Percentiles rank a stretch among this genome's conserved stretches.
phyloP scores from a whole-genome alignment of 139 green algal genomes.

The Coelastrella sp. region DNA sequence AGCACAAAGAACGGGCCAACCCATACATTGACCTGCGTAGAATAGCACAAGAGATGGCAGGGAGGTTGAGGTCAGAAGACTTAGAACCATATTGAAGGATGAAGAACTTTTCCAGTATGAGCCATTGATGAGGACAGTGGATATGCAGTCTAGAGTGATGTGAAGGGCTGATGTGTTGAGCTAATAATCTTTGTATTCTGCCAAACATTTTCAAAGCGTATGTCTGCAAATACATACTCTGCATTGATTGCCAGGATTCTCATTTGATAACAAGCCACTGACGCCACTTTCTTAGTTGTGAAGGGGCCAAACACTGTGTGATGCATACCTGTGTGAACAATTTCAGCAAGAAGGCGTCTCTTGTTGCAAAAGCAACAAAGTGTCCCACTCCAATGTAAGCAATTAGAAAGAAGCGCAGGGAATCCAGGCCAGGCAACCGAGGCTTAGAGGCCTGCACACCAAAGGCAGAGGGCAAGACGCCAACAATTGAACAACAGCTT shows the following conservation, averaged over 20 bases:
- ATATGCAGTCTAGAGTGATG: too few species aligned
- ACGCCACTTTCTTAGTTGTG: too few species aligned
- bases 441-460: constrained; percentile 34
- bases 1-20: constrained; percentile 50
- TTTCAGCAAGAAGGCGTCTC: constrained; percentile 39
- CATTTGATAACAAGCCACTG: too few species aligned
- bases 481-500: background rate
- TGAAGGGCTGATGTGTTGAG: too few species aligned
- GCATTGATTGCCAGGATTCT: too few species aligned
- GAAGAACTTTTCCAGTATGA: too few species aligned
- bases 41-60: background rate
- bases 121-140: too few species aligned
- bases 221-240: too few species aligned
- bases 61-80: background rate
- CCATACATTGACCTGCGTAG: constrained; percentile 46
- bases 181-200: too few species aligned
- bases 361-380: constrained; percentile 46
- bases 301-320: too few species aligned
- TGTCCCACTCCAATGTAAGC: constrained; percentile 49
- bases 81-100: too few species aligned
- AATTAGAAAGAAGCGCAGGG: constrained; percentile 47
- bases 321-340: constrained; percentile 50
- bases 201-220: too few species aligned
- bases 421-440: constrained; percentile 42
- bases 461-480: background rate